Base-by-base conservation (phyloP, 192 early-diverging fungal species). In the Obelidium mucronatum region DNA sequence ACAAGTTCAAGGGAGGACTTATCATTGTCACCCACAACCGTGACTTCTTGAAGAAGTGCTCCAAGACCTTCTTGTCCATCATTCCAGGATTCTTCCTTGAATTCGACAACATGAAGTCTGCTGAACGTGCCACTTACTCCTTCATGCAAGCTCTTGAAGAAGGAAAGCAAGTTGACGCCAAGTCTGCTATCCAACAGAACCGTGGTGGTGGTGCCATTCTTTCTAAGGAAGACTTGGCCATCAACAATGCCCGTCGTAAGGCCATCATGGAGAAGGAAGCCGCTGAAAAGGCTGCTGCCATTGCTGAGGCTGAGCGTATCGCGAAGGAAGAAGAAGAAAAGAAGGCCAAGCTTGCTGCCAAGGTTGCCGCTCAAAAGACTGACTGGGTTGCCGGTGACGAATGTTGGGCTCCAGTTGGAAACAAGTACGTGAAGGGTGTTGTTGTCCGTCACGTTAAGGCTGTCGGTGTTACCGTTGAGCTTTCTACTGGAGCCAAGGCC, bases 11-110 rank as follows among this genome's bases (percentile, higher is more conserved):
- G 74, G 93, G 93, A 82, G 92, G 90, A 89, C 88, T 94, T 63
- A 86, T 94, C 71, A 91, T 94, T 69, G 89, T 93, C 81, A 91
- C 93, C 74, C 92, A 94, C 90, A 92, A 93, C 90, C 84, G 84
- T 75, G 91, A 94, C 80, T 94, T 94, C 84, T 85, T 90, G 73
- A 88, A 86, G 68, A 84, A 88, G 30, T 74, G 72, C 40, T 74
- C 59, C 26, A 60, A 63, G 58, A 60, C 81, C 92, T 74, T 80
- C 90, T 33, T 62, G 24, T 73, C 75, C 40, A 67, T 76, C 40
- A 71, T 76, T 28, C 75, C 75, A 3, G 75, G 64, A 37, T 67
- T 71, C 67, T 76, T 76, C 75, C 67, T 76, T 37, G 67, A 67
- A 34, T 76, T 76, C 58, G 75, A 76, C 65, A 69, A 55, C 67